Base-by-base conservation (phyloP, 164 flowering plant genomes). In the Hamamelis virginiana region DNA sequence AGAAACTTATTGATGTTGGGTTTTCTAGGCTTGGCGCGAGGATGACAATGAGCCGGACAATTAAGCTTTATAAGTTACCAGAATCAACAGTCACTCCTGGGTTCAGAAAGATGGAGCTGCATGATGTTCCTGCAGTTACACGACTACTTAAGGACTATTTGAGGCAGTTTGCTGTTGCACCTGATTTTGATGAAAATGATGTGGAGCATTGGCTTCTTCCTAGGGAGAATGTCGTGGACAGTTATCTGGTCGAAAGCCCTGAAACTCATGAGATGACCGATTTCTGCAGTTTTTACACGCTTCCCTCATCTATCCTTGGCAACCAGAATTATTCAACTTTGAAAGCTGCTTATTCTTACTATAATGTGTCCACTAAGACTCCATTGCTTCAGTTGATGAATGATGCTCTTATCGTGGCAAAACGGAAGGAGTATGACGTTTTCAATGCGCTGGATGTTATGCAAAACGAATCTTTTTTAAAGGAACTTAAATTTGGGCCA, bases 41-140 rank as follows among this genome's bases (percentile, higher is more conserved):
- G 56, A 85, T 85, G 88, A 85, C 88, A 8, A 85, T 85, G 86
- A 85, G 88, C 75, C 74, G 88, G 8, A 85, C 88, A 0, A 83
- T 85, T 22, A 85, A 83, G 80, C 80, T 85, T 47, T 85, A 81
- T 69, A 85, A 85, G 76, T 60, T 85, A 47, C 86, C 86, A 0
- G 86, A 83, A 9, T 71, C 81, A 13, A 72, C 86, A 9, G 72
- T 69, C 13, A 85, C 88, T 10, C 83, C 80, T 14, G 88, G 88
- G 51, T 85, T 83, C 65, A 68, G 88, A 69, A 77, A 76, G 62
- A 84, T 84, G 86, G 82, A 82, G 64, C 72, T 73, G 26, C 77
- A 71, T 22, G 88, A 83, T 66, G 78, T 85, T 50, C 86, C 88
- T 56, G 80, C 88, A 13, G 88, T 83, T 25, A 83, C 86, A 5